Base-by-base conservation (phyloP, 176 grass and related monocot species). In the Oryza punctata region DNA sequence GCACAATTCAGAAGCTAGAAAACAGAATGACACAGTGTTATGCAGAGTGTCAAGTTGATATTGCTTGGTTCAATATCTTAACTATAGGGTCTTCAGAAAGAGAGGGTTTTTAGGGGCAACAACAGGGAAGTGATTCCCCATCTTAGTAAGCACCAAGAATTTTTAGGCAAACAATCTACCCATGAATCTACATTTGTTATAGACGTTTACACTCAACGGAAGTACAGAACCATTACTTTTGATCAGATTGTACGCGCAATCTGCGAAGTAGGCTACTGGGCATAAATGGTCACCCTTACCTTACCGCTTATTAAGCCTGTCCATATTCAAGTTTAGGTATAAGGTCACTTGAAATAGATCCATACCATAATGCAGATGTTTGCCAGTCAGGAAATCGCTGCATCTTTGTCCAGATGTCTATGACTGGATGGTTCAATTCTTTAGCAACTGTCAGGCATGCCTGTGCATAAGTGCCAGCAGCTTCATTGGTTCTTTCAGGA, bases 351-450 rank as follows among this genome's bases (percentile, higher is more conserved):
- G 16, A 37, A 78, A 68, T 10, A 78, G 12, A 79, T 15, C 18
- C 25, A 63, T 85, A 88, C 91, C 86, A 87, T 78, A 98, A 85
- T 45, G 85, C 79, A 81, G 85, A 78, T 59, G 90, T 93, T 76
- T 93, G 84, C 96, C 96, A 99, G 45, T 87, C 59, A 67, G 89
- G 87, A 74, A 85, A 86, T 37, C 88, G 40, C 73, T 94, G 96
- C 77, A 96, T 95, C 54, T 85, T 90, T 40, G 91, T 92, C 91
- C 93, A 99, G 65, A 91, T 90, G 86, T 99, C 96, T 77, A 96
- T 94, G 59, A 92, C 76, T 16, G 93, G 93, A 78, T 70, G 61
- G 21, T 57, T 70, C 63, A 87, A 68, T 78, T 99, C 89, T 82
- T 92, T 90, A 52, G 87, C 96, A 82, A 99, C 87, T 75, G 76